Evolutionary conservation across 2,329 filamentous ascomycete species (phyloP), one percentile per base, ranked within the genome.

Genomic region (Pseudomassariella vexata): DNA sequence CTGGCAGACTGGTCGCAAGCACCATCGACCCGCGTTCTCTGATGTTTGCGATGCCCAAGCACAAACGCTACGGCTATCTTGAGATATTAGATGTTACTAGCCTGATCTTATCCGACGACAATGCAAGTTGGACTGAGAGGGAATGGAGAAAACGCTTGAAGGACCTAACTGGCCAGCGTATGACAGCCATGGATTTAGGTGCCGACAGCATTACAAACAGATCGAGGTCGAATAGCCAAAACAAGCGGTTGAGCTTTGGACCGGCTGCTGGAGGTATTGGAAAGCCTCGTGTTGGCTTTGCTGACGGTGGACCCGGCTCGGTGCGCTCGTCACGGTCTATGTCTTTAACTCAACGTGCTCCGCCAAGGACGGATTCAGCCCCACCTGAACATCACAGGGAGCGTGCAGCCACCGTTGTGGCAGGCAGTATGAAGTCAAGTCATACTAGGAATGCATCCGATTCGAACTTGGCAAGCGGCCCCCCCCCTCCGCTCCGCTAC

Each of bases 21-120:
- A 82, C 85, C 1, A 73, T 89, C 26, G 89, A 96, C 57, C 70
- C 85, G 4, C 78, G 87, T 27, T 94, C 92, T 35, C 70, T 98
- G 43, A 98, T 98, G 92, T 98, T 96, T 57, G 92, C 89, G 5
- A 94, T 98, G 81, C 90, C 92, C 0, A 86, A 85, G 47, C 79
- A 92, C 46, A 79, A 81, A 32, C 76, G 85, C 42, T 94, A 94
- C 49, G 89, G 90, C 1, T 96, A 96, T 50, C 63, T 98, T 17
- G 92, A 96, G 50, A 79, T 88, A 21, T 62, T 89, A 35, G 92
- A 98, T 52, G 85, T 96, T 11, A 79, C 82, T 4, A 73, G 73
- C 32, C 64, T 96, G 24, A 88, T 98, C 39, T 71, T 84, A 41
- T 81, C 82, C 3, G 74, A 87, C 3, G 85, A 84, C 14, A 94